phyloP scores from a whole-genome alignment of 305 asterid species.

The Fraxinus platypoda region DNA sequence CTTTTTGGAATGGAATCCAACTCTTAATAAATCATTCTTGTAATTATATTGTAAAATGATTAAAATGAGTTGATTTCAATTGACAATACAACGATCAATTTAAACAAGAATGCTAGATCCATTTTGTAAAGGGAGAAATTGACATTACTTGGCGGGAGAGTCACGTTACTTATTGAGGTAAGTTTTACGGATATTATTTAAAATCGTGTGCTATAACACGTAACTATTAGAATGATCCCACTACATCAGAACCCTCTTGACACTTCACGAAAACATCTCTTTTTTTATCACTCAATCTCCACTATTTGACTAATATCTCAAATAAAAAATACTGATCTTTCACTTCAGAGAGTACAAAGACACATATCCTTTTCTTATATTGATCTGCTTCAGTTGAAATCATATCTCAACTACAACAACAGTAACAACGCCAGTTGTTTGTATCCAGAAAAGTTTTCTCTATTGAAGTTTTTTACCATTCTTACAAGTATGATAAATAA shows the following conservation, averaged over 20 bases:
- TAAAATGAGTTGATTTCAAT: no score
- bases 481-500: neutral
- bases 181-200: neutral
- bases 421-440: neutral
- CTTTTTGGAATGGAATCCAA: no score
- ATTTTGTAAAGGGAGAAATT: neutral
- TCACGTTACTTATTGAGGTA: neutral
- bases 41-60: no score
- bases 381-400: neutral
- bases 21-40: no score
- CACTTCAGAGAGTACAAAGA: neutral
- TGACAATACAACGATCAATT: no score
- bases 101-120: neutral
- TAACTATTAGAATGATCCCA: neutral
- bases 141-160: no score
- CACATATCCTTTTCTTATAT: neutral
- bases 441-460: neutral
- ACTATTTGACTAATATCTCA: neutral
- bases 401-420: neutral
- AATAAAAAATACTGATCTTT: neutral
- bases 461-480: neutral
- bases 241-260: neutral
- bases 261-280: neutral
- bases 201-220: neutral
- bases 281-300: neutral